Conservation (phyloP, 2,329 filamentous ascomycete species). For the Fusarium equiseti region DNA sequence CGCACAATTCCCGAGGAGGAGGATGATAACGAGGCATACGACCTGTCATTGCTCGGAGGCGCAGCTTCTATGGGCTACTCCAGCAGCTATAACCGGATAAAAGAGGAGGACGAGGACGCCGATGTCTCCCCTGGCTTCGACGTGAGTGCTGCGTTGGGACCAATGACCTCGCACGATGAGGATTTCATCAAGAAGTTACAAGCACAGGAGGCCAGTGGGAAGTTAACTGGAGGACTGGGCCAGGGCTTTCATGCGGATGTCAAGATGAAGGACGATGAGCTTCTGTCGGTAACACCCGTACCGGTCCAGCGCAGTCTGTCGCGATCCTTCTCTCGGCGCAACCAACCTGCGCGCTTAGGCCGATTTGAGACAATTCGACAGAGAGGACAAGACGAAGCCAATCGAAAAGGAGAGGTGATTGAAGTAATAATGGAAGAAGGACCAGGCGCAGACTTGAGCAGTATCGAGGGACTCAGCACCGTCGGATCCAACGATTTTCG, state of each 20-base stretch:
- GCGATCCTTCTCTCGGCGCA: conserved; percentile 57
- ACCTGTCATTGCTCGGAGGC: conserved; percentile 57
- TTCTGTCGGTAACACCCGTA: conserved; percentile 55
- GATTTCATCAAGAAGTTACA: conserved; percentile 61
- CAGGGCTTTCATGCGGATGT: conserved; percentile 63
- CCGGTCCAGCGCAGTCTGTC: conserved; percentile 53
- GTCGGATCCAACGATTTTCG: conserved; percentile 50
- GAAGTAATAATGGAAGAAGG: conserved; percentile 64
- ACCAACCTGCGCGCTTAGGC: conserved; percentile 39
- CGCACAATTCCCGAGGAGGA: conserved; percentile 49
- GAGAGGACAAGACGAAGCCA: conserved; percentile 69
- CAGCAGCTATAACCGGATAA: conserved; percentile 50
- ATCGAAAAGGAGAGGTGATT: conserved; percentile 69
- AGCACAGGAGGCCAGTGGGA: conserved; percentile 66
- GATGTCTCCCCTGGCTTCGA: conserved; percentile 57
- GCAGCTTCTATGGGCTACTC: conserved; percentile 57
- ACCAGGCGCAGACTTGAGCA: conserved; percentile 64
- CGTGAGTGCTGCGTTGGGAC: conserved; percentile 60
- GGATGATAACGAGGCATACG: conserved; percentile 58
- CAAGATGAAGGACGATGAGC: conserved; percentile 63
- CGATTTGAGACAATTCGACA: conserved; percentile 60
- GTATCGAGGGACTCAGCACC: conserved; percentile 59
- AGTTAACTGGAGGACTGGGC: conserved; percentile 70
- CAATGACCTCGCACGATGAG: conserved; percentile 58
- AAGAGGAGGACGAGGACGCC: conserved; percentile 47